Evolutionary conservation across 2,329 filamentous ascomycete genomes (phyloP).

Genomic region (Didymella pomorum): DNA sequence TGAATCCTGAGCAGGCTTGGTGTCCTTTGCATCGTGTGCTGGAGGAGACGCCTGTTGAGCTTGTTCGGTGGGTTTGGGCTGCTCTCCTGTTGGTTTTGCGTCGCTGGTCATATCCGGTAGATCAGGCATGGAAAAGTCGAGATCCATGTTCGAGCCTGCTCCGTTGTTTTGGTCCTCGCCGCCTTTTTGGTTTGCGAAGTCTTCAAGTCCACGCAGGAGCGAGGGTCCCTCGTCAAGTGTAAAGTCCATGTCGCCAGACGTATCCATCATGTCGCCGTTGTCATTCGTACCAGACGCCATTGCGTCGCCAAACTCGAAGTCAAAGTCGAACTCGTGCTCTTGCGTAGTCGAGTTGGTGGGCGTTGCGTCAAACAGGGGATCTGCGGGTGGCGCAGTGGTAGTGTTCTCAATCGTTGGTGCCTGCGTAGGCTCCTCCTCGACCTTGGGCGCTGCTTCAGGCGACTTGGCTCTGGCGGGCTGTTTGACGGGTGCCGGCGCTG

Average conservation of each 20-base stretch:
- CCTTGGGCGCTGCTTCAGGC: conserved; percentile 25
- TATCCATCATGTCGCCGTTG: conserved; percentile 38
- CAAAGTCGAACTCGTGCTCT: conserved; percentile 51
- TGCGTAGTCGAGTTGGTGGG: conserved; percentile 34
- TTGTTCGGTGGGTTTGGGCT: conserved; percentile 16
- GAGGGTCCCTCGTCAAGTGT: conserved; percentile 44
- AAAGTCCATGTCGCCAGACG: conserved; percentile 41
- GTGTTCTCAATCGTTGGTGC: conserved; percentile 28
- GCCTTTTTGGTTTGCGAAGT: conserved; percentile 49
- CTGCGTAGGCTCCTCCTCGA: conserved; percentile 23
- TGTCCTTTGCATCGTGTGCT: conserved; percentile 5
- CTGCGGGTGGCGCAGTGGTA: conserved; percentile 25
- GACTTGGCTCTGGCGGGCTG: conserved; percentile 16
- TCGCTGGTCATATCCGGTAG: conserved; percentile 35
- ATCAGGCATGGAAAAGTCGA: conserved; percentile 46
- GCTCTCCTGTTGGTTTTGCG: conserved; percentile 18
- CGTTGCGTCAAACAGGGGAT: conserved; percentile 44
- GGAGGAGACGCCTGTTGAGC: conserved; percentile 6
- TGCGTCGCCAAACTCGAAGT: conserved; percentile 48
- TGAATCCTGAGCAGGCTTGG: conserved; percentile 8
- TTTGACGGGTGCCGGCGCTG: not conserved
- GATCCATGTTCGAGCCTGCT: conserved; percentile 29
- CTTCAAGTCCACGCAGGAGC: conserved; percentile 48
- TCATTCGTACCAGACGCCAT: conserved; percentile 33
- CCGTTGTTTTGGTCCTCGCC: conserved; percentile 25